Evolutionary conservation across 2,329 filamentous ascomycete genomes (phyloP).

Genomic region (Stachybotrys chartarum): DNA sequence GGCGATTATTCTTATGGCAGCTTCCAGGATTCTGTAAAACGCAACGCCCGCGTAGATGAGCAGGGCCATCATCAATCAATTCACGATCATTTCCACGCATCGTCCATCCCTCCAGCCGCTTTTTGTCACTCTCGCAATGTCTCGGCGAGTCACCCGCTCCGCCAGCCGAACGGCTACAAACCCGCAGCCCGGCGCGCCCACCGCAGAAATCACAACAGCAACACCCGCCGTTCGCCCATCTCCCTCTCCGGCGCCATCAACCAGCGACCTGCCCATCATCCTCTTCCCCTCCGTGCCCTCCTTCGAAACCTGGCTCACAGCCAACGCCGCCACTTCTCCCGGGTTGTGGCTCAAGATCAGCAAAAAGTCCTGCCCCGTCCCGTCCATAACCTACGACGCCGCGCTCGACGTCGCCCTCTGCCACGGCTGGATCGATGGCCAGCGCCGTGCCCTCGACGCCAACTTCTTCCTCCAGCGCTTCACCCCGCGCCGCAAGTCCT

Average conservation of each 20-base stretch:
- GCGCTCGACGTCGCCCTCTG: conserved; percentile 52
- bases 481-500: conserved; percentile 43
- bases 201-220: no score
- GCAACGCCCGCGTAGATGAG: not conserved
- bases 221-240: not conserved
- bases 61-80: not conserved
- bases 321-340: conserved; percentile 20
- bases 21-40: not conserved
- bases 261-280: conserved; percentile 8
- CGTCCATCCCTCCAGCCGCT: not conserved
- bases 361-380: conserved; percentile 36
- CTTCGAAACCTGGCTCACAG: conserved; percentile 32
- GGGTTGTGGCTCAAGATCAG: conserved; percentile 42
- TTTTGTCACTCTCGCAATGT: not conserved
- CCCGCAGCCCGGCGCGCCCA: not conserved
- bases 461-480: conserved; percentile 47
- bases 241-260: not conserved
- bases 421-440: conserved; percentile 58
- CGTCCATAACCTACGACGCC: conserved; percentile 39
- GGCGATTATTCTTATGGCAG: no score
- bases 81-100: not conserved
- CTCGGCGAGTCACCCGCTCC: not conserved
- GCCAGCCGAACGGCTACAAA: not conserved
- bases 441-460: conserved; percentile 35
- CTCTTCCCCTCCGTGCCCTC: conserved; percentile 19